These are phyloP conservation scores for Biscogniauxia sp. DNA, from an alignment of 2,329 filamentous ascomycete species.

Conservation along the genomic window DNA sequence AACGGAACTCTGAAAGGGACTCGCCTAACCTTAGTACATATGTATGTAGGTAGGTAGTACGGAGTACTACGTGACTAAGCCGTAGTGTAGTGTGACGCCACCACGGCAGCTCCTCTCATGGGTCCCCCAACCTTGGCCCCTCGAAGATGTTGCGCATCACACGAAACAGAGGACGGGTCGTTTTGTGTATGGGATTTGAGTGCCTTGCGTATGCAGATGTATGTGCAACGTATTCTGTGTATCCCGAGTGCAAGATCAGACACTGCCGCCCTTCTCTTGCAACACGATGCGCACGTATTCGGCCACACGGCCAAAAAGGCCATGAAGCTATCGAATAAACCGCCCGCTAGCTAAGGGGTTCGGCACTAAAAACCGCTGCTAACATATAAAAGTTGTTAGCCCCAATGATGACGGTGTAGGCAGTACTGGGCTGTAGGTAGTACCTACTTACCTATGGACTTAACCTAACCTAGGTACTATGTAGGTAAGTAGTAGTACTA, in stretches of 20 bases:
- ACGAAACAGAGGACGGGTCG: neutral
- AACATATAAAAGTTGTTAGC: neutral
- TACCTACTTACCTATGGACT: no score
- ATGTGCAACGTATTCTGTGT: neutral
- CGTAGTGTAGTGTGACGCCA: neutral
- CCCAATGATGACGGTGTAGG: neutral
- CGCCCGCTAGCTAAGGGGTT: neutral
- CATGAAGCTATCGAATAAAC: neutral
- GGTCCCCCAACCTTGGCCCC: neutral
- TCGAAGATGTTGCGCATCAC: neutral
- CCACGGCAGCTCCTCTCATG: neutral
- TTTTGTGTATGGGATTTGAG: neutral
- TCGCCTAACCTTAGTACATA: no score
- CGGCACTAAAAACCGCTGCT: neutral
- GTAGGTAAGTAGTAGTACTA: no score
- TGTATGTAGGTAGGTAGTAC: no score
- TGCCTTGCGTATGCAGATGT: conserved; percentile 1
- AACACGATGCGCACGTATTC: neutral
- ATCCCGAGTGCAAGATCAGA: neutral
- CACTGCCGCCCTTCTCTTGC: neutral
- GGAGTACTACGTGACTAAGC: neutral
- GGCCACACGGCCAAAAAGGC: neutral
- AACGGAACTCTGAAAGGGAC: no score
- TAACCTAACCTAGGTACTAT: no score
- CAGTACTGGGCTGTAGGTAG: no score